Evolutionary conservation across 805 yeast genomes (phyloP).

Genomic region (Torulaspora microellipsoides): DNA sequence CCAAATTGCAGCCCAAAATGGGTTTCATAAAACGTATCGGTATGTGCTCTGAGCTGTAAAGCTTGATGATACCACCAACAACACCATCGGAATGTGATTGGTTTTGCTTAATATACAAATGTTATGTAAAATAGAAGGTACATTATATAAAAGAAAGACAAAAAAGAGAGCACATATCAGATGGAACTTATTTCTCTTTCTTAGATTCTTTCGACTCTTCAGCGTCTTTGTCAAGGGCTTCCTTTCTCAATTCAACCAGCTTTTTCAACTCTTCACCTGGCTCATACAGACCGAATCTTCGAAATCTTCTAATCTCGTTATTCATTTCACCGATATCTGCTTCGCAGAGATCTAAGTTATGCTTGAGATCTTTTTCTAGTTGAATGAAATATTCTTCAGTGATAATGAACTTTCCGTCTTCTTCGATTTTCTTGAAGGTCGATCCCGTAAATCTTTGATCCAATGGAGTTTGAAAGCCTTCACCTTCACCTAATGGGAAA

Average conservation of each 20-base stretch:
- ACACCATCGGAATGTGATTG: too few species aligned
- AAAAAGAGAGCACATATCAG: too few species aligned
- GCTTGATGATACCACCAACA: too few species aligned
- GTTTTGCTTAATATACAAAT: neutral
- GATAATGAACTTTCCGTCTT: constrained; percentile 45
- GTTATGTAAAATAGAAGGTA: too few species aligned
- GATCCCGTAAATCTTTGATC: constrained; percentile 35
- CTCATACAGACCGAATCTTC: constrained; percentile 60
- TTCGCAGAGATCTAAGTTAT: constrained; percentile 32
- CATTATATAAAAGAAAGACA: too few species aligned
- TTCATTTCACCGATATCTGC: constrained; percentile 37
- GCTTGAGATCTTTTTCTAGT: constrained; percentile 47
- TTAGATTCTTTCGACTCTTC: constrained; percentile 13
- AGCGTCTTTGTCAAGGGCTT: constrained; percentile 12
- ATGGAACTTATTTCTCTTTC: constrained; percentile 4
- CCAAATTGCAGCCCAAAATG: too few species aligned
- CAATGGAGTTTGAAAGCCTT: constrained; percentile 70
- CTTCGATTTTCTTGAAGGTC: constrained; percentile 38
- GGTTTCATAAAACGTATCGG: too few species aligned
- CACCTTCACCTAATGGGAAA: constrained; percentile 62
- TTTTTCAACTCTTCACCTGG: constrained; percentile 37
- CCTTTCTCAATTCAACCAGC: constrained; percentile 28
- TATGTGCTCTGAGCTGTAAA: too few species aligned
- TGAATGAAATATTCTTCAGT: constrained; percentile 51
- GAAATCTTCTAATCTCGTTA: constrained; percentile 52